Percentiles rank a stretch among this genome's conserved stretches.
Evolutionary conservation across 805 yeast genomes (phyloP).

Genomic region (Cyberlindnera nakhonratchasimensis): DNA sequence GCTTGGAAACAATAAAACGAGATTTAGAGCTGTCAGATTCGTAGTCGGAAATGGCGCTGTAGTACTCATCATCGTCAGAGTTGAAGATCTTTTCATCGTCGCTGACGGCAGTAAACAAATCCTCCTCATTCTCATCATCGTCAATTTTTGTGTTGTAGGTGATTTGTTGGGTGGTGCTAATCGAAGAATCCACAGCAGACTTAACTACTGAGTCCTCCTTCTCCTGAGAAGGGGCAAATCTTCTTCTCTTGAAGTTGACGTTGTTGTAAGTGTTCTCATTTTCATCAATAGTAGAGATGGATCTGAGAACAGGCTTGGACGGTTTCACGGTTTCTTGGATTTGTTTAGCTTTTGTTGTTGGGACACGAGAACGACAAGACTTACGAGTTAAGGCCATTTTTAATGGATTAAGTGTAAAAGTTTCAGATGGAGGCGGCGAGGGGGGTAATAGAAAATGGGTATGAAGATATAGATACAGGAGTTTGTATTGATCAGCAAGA

Average conservation of each 20-base stretch:
- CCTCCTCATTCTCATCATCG: conserved; percentile 20
- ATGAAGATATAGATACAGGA: background rate
- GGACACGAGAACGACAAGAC: conserved; percentile 26
- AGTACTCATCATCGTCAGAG: conserved; percentile 28
- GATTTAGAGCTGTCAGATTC: conserved; percentile 19
- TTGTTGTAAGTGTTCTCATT: conserved; percentile 29
- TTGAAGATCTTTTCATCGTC: conserved; percentile 28
- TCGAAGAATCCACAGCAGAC: background rate
- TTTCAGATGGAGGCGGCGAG: background rate
- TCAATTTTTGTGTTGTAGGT: conserved; percentile 10
- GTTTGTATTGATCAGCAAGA: background rate
- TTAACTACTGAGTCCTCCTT: conserved; percentile 4
- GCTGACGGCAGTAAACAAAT: conserved; percentile 11
- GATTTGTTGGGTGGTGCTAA: background rate
- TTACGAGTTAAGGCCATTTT: conserved; percentile 28
- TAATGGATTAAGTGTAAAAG: background rate
- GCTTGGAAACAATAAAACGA: conserved; percentile 16
- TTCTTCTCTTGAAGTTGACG: conserved; percentile 27
- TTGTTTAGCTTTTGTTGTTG: conserved; percentile 30
- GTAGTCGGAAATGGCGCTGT: conserved; percentile 27
- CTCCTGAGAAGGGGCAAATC: conserved; percentile 9
- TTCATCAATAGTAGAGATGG: conserved; percentile 29
- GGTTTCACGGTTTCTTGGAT: conserved; percentile 13
- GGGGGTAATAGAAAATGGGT: background rate
- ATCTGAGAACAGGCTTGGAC: conserved; percentile 29